phyloP scores from a whole-genome alignment of 2,329 filamentous ascomycete genomes.

The Cercospora sp. region DNA sequence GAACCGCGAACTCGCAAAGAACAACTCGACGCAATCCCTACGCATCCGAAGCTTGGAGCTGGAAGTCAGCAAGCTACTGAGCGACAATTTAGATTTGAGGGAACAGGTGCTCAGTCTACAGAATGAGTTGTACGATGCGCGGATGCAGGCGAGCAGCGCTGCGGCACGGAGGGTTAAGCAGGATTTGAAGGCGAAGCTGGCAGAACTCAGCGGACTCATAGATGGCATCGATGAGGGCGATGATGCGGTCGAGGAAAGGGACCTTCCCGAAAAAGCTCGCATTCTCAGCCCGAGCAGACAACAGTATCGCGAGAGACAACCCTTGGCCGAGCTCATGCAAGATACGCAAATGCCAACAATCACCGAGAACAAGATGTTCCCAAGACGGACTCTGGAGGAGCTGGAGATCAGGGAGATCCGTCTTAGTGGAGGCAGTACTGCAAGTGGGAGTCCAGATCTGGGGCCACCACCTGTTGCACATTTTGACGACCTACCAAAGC shows the following conservation, averaged over 20 bases:
- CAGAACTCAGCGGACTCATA: conserved; percentile 68
- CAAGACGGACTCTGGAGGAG: conserved; percentile 63
- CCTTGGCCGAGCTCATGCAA: conserved; percentile 36
- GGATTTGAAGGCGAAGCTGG: conserved; percentile 70
- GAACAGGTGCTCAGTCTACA: conserved; percentile 70
- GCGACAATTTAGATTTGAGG: conserved; percentile 75
- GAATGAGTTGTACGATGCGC: conserved; percentile 62
- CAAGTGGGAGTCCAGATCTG: conserved; percentile 64
- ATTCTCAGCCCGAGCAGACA: conserved; percentile 29
- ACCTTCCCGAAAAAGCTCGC: conserved; percentile 16
- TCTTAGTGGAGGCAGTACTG: conserved; percentile 54
- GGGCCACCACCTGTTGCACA: conserved; percentile 58
- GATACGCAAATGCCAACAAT: conserved; percentile 62
- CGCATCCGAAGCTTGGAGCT: conserved; percentile 75
- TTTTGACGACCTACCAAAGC: conserved; percentile 43
- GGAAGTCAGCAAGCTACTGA: conserved; percentile 70
- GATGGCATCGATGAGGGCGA: conserved; percentile 58
- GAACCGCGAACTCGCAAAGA: conserved; percentile 77
- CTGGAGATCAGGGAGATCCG: conserved; percentile 57
- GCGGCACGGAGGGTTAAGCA: conserved; percentile 69
- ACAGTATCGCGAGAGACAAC: conserved; percentile 37
- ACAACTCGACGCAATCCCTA: conserved; percentile 74
- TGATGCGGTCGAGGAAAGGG: conserved; percentile 17
- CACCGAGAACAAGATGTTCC: conserved; percentile 67
- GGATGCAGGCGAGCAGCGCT: conserved; percentile 59